phyloP scores from a whole-genome alignment of 768 basidiomycete genomes.

The Lyophyllum semitale region DNA sequence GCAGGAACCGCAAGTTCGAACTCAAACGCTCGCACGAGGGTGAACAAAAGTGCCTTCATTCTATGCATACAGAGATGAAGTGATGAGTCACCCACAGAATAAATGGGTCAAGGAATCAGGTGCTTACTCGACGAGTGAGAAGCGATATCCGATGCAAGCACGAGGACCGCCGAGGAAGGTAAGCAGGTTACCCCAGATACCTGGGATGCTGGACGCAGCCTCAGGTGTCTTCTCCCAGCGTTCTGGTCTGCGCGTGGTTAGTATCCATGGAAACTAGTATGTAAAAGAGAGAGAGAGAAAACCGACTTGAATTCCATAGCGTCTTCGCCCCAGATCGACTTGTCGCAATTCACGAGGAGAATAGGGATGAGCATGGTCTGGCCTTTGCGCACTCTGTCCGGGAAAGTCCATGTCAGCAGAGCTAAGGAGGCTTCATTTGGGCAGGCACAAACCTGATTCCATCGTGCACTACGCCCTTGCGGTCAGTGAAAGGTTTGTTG shows the following conservation, averaged over 20 bases:
- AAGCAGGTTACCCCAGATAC: slow-evolving; percentile 60
- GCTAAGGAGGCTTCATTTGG: background rate
- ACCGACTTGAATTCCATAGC: slow-evolving; percentile 60
- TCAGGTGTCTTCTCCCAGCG: slow-evolving; percentile 57
- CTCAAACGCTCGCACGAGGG: slow-evolving; percentile 52
- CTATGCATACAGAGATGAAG: slow-evolving; percentile 14
- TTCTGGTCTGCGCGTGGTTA: slow-evolving; percentile 52
- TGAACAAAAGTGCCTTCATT: slow-evolving; percentile 45
- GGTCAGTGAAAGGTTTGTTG: slow-evolving; percentile 44
- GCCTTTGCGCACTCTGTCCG: slow-evolving; percentile 40
- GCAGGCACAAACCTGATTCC: slow-evolving; percentile 34
- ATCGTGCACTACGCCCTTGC: slow-evolving; percentile 39
- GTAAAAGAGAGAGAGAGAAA: background rate
- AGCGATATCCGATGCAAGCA: slow-evolving; percentile 69
- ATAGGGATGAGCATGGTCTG: slow-evolving; percentile 53
- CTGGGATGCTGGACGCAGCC: slow-evolving; percentile 47
- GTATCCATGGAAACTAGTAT: slow-evolving; percentile 23
- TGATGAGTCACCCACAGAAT: background rate
- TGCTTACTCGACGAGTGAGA: slow-evolving; percentile 56
- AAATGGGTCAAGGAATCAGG: background rate
- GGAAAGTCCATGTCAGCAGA: background rate
- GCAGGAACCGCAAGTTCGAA: slow-evolving; percentile 55
- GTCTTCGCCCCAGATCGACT: slow-evolving; percentile 64
- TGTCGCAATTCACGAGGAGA: slow-evolving; percentile 49
- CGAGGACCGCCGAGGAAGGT: slow-evolving; percentile 67